Conservation (phyloP, 352 stramenopile genomes). For the Thalassiosira mediterranea region DNA sequence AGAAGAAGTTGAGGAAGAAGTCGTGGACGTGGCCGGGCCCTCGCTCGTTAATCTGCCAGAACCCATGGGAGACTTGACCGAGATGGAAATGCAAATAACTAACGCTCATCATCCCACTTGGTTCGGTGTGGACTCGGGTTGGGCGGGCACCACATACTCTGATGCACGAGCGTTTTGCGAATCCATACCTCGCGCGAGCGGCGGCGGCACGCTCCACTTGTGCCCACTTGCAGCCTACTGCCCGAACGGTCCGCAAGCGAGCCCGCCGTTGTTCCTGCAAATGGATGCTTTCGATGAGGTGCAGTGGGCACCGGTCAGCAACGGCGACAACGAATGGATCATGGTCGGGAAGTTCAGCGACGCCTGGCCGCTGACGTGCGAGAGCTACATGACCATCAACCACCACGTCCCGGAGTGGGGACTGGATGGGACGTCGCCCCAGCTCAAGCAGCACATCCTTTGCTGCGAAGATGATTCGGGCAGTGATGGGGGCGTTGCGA, state of each 20-base stretch:
- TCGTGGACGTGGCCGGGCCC: not conserved
- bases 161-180: conserved; percentile 38
- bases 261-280: conserved; percentile 29
- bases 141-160: conserved; percentile 46
- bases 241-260: conserved; percentile 22
- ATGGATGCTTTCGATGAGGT: conserved; percentile 33
- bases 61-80: no score
- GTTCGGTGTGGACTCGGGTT: conserved; percentile 30
- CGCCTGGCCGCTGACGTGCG: not conserved
- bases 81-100: no score
- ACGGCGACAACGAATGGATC: conserved; percentile 19
- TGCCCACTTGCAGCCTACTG: conserved; percentile 28
- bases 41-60: not conserved
- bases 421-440: conserved; percentile 8
- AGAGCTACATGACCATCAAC: conserved; percentile 11
- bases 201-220: no score
- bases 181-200: no score
- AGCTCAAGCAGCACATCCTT: conserved; percentile 13
- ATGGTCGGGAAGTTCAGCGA: conserved; percentile 26
- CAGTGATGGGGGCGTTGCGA: not conserved
- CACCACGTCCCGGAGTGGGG: conserved; percentile 14
- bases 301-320: conserved; percentile 32
- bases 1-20: not conserved
- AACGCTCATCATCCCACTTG: conserved; percentile 37
- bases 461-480: not conserved